Percentiles rank a stretch among this genome's conserved stretches.
Evolutionary conservation across 2,329 filamentous ascomycete genomes (phyloP).

Genomic region (Pseudogymnoascus verrucosus): DNA sequence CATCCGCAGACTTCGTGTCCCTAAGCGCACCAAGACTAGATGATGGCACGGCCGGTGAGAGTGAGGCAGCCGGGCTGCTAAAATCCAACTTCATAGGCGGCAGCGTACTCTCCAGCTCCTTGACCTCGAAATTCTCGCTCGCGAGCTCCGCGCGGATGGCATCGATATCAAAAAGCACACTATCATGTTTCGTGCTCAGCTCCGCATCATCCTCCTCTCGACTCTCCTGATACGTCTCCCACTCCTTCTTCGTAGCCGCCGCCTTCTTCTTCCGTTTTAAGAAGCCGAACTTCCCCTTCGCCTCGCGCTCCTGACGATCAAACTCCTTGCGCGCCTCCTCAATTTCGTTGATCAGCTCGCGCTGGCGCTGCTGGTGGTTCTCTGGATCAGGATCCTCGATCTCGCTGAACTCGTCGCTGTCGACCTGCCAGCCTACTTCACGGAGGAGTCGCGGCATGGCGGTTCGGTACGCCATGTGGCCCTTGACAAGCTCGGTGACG

Average conservation of each 20-base stretch:
- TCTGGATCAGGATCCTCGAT: slow-evolving; percentile 97
- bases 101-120: slow-evolving; percentile 78
- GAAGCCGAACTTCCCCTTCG: slow-evolving; percentile 58
- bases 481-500: slow-evolving; percentile 74
- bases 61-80: slow-evolving; percentile 16
- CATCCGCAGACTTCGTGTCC: slow-evolving; percentile 12
- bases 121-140: slow-evolving; percentile 47
- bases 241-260: slow-evolving; percentile 68
- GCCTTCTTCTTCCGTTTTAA: slow-evolving; percentile 75
- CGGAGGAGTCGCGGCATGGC: slow-evolving; percentile 84
- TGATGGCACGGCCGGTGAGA: slow-evolving; percentile 14
- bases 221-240: slow-evolving; percentile 85
- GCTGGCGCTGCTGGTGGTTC: slow-evolving; percentile 76
- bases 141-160: slow-evolving; percentile 83
- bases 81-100: slow-evolving; percentile 80
- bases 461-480: slow-evolving; percentile 93
- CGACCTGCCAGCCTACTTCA: slow-evolving; percentile 82
- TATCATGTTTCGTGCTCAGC: slow-evolving; percentile 25
- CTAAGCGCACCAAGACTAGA: slow-evolving; percentile 2
- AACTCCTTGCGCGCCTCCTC: slow-evolving; percentile 86
- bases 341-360: slow-evolving; percentile 92
- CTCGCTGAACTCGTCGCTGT: slow-evolving; percentile 89
- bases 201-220: slow-evolving; percentile 33
- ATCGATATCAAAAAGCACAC: slow-evolving; percentile 87
- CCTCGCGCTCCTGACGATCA: slow-evolving; percentile 68